phyloP scores from a whole-genome alignment of 495 filamentous ascomycete species.

The Hypoxylon subgilvum region DNA sequence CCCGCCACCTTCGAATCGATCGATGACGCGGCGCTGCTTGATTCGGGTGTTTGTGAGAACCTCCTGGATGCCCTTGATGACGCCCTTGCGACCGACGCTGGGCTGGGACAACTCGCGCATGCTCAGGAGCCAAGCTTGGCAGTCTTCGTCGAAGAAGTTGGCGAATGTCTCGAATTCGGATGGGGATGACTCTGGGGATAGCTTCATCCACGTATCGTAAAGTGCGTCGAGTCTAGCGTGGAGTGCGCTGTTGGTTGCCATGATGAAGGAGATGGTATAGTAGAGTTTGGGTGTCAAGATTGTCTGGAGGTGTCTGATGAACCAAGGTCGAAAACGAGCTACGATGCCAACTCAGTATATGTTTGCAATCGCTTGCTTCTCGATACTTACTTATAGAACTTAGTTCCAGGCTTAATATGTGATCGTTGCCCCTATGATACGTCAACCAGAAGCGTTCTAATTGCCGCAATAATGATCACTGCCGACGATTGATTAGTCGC shows the following conservation, averaged over 20 bases:
- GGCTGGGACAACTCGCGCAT: constrained; percentile 27
- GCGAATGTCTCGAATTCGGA: constrained; percentile 18
- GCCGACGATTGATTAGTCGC: no score
- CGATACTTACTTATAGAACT: no score
- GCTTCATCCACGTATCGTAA: constrained; percentile 13
- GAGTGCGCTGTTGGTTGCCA: not conserved
- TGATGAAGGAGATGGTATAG: not conserved
- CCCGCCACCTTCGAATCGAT: constrained; percentile 1
- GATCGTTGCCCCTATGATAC: no score
- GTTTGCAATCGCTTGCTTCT: no score
- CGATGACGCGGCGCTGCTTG: constrained; percentile 13
- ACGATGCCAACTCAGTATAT: no score
- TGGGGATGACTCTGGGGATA: constrained; percentile 15
- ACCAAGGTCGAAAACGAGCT: no score
- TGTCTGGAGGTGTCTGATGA: no score
- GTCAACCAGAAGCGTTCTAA: no score
- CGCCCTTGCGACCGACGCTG: constrained; percentile 8
- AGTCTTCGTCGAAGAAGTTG: constrained; percentile 23
- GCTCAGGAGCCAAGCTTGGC: constrained; percentile 24
- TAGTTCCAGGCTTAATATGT: no score
- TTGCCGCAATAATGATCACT: no score
- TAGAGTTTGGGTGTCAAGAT: no score
- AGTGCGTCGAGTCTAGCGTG: constrained; percentile 24
- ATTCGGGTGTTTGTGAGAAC: not conserved
- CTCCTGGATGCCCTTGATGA: constrained; percentile 5